These are phyloP conservation scores for Pseudogymnoascus sp. DNA, from an alignment of 2,329 filamentous ascomycete genomes.

Conservation along the genomic window DNA sequence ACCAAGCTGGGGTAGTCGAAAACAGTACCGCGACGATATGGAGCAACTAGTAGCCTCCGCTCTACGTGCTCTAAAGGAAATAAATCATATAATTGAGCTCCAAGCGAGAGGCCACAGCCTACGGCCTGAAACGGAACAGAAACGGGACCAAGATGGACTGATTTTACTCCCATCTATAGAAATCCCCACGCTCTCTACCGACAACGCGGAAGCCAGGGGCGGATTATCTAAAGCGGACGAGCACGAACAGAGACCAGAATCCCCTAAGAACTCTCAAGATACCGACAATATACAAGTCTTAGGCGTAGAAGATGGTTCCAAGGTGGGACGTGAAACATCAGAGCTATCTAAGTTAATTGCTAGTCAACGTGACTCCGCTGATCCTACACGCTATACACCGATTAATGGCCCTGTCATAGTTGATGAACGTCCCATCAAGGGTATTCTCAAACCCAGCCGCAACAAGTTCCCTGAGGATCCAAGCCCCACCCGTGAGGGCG, in stretches of 20 bases:
- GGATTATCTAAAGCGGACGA: neutral
- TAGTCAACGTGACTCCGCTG: neutral
- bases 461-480: conserved; percentile 80
- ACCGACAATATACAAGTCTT: neutral
- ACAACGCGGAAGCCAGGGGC: neutral
- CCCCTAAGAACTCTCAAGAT: neutral
- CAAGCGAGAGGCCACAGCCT: neutral
- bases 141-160: no score
- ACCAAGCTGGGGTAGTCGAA: neutral
- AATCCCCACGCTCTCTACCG: neutral
- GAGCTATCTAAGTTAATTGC: neutral
- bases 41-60: neutral
- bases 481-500: conserved; percentile 79
- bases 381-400: neutral
- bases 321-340: neutral
- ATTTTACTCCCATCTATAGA: neutral
- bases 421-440: conserved; percentile 64
- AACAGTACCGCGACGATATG: neutral
- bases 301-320: neutral
- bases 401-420: neutral
- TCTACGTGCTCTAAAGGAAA: neutral
- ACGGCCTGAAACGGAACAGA: no score
- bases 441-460: conserved; percentile 78
- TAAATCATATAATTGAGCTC: neutral
- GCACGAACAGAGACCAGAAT: neutral